Percentiles rank a stretch among this genome's conserved stretches.
Conservation (phyloP, 2,329 filamentous ascomycete genomes). For the Dactylellina parvicollis region DNA sequence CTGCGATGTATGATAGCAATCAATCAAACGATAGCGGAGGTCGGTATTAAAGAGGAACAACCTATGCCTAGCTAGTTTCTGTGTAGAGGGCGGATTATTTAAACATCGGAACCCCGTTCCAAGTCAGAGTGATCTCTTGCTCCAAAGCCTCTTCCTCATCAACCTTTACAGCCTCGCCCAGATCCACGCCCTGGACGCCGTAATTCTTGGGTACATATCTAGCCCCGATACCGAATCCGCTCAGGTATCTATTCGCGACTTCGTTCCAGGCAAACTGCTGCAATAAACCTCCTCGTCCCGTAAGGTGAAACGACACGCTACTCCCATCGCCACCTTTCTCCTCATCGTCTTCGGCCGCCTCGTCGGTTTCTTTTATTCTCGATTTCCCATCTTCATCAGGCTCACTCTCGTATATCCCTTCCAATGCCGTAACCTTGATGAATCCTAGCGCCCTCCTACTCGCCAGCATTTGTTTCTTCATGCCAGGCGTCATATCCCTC, state of each 20-base stretch:
- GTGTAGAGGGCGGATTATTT: background rate
- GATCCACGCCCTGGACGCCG: conserved; percentile 8
- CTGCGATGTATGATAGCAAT: conserved; percentile 28
- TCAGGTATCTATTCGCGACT: conserved; percentile 40
- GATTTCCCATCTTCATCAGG: background rate
- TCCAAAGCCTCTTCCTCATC: conserved; percentile 28
- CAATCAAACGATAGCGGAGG: background rate
- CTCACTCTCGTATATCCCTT: conserved; percentile 9
- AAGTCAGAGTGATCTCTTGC: conserved; percentile 42
- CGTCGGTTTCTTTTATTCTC: background rate
- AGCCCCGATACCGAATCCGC: conserved; percentile 39
- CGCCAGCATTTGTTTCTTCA: conserved; percentile 60
- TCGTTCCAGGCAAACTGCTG: conserved; percentile 52
- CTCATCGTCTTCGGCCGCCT: background rate
- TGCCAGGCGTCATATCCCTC: conserved; percentile 78
- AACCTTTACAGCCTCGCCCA: background rate
- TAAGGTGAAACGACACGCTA: conserved; percentile 5
- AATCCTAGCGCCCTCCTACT: conserved; percentile 45
- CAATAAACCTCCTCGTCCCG: conserved; percentile 38
- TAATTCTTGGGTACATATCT: conserved; percentile 35
- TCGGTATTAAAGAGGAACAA: background rate
- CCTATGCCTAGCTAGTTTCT: background rate
- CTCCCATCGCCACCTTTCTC: background rate
- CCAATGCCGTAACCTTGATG: conserved; percentile 40
- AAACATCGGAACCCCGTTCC: conserved; percentile 34